Base-by-base conservation (phyloP, 2,329 filamentous ascomycete species). In the Calonectria pteridis region DNA sequence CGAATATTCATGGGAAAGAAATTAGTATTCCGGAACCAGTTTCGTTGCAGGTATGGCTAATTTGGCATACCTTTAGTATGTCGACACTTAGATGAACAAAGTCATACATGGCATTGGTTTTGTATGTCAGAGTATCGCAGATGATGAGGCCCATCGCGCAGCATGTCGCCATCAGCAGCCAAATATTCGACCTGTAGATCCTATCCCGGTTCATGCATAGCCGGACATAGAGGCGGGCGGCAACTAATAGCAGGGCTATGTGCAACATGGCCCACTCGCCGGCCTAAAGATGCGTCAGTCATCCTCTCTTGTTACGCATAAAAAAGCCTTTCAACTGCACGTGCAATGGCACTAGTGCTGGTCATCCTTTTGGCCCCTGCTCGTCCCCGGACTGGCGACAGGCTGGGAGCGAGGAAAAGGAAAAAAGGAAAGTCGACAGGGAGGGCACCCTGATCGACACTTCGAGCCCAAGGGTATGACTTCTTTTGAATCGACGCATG, bases 211-310 rank as follows among this genome's bases (percentile, higher is more conserved):
- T 69, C 50, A 73, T 66, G 49, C 40, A 53, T 18, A 73, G 65
- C 23, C 71, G 66, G 37, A 73, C 71, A n/a, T 33, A 66, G 20
- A 66, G 26, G 28, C 71, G 71, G 4, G 71, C 71, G 6, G 28
- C 37, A 5, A 73, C 71, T 18, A 73, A 14, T n/a, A 53, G 35
- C 20, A 73, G 51, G 13, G 66, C 71, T 40, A 67, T 46, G 3
- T 50, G 59, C n/a, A 73, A 7, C 40, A 73, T 26, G 59, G 14
- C 40, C 71, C 71, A 73, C 67, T 73, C 66, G 2, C 59, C 67
- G 6, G 33, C 66, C 71, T 73, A 3, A 28, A 28, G 23, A 9
- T 11, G 18, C 28, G 37, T 69, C 18, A 69, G 65, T 6, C 7
- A 9, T 26, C 2, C 10, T 20, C 18, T 23, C 35, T 6, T 2